phyloP scores from a whole-genome alignment of 1,284 basidiomycete genomes.

The Ustilago cynodontis region DNA sequence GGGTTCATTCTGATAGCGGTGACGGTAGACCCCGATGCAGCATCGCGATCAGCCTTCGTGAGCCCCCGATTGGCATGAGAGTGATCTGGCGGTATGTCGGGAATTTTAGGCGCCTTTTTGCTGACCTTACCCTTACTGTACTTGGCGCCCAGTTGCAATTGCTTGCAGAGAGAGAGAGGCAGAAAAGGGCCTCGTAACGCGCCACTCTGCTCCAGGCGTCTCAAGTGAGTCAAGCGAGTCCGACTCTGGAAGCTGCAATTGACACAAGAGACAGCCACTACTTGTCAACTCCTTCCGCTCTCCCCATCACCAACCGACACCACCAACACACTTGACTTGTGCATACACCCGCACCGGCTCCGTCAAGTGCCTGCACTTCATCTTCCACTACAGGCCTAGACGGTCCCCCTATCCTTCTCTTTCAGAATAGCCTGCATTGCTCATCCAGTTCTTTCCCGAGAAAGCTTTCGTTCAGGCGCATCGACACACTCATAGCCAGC shows the following conservation, averaged over 20 bases:
- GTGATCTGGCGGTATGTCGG: constrained; percentile 18
- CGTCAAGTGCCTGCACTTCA: neutral
- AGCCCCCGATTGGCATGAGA: neutral
- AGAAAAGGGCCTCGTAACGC: constrained; percentile 13
- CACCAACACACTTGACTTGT: neutral
- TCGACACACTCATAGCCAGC: constrained; percentile 2
- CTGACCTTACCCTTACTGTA: constrained; percentile 15
- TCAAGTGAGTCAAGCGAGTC: constrained; percentile 6
- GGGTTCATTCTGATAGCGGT: too few species aligned
- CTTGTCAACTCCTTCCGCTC: neutral
- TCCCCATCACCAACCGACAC: neutral
- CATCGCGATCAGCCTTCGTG: neutral
- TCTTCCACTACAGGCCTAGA: neutral
- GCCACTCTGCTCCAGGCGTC: constrained; percentile 12
- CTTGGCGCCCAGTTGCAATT: too few species aligned
- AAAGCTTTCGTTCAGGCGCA: neutral
- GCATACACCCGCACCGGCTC: neutral
- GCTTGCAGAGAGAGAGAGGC: too few species aligned
- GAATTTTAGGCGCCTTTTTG: constrained; percentile 4
- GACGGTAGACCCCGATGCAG: neutral
- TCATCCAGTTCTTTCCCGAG: neutral
- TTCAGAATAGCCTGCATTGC: neutral
- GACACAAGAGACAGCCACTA: constrained; percentile 1
- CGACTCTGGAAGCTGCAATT: neutral
- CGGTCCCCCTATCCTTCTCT: neutral